phyloP scores from a whole-genome alignment of 805 yeast genomes.

The Debaryomyces prosopidis region DNA sequence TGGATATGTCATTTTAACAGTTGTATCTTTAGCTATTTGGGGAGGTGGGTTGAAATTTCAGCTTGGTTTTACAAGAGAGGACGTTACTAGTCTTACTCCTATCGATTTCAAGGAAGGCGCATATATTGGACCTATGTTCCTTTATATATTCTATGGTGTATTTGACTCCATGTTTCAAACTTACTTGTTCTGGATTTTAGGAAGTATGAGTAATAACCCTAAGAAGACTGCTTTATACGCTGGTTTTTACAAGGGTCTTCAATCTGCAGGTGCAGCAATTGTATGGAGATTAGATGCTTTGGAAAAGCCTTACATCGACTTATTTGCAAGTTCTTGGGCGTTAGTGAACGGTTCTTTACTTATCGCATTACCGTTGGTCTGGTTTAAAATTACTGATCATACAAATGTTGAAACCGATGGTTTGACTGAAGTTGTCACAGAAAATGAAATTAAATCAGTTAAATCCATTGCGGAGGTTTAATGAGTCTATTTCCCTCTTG shows the following conservation, averaged over 20 bases:
- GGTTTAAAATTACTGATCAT: conserved; percentile 43
- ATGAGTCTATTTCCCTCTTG: too few species aligned
- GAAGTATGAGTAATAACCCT: conserved; percentile 58
- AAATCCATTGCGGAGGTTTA: conserved; percentile 11
- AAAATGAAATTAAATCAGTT: conserved; percentile 25
- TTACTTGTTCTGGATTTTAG: conserved; percentile 57
- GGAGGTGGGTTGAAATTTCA: conserved; percentile 59
- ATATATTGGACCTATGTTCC: conserved; percentile 60
- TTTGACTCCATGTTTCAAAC: conserved; percentile 64
- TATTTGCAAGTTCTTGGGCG: conserved; percentile 56
- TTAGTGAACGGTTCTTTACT: conserved; percentile 48
- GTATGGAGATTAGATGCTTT: conserved; percentile 58
- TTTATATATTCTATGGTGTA: conserved; percentile 62
- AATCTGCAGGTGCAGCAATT: conserved; percentile 63
- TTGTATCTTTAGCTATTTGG: conserved; percentile 51
- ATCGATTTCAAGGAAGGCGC: conserved; percentile 48
- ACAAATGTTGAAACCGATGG: conserved; percentile 38
- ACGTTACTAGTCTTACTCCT: conserved; percentile 20
- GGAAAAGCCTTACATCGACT: conserved; percentile 32
- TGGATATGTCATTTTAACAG: conserved; percentile 42
- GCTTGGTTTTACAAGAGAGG: conserved; percentile 38
- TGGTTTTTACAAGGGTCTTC: conserved; percentile 64
- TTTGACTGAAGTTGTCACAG: conserved; percentile 20
- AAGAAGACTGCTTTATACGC: conserved; percentile 57
- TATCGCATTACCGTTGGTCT: conserved; percentile 49